phyloP scores from a whole-genome alignment of 345 rosid species.

The Rhizophora apiculata region DNA sequence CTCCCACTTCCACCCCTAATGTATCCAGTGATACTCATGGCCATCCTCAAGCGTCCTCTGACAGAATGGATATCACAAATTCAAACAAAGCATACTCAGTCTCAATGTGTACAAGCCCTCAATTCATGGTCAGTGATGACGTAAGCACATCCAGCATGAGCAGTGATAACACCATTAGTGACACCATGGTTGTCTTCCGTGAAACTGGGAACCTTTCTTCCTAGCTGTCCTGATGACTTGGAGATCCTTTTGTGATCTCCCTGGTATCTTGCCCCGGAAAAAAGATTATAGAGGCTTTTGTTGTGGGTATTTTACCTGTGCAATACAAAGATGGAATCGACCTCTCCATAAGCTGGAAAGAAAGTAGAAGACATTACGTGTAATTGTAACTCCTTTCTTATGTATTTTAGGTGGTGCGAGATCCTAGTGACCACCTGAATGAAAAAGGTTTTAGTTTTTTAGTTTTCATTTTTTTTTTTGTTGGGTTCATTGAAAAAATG shows the following conservation, averaged over 20 bases:
- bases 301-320: too few relatives aligned
- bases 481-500: too few relatives aligned
- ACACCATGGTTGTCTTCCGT: slow-evolving; percentile 30
- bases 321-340: too few relatives aligned
- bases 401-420: too few relatives aligned
- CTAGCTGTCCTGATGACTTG: slow-evolving; percentile 18
- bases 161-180: slow-evolving; percentile 58
- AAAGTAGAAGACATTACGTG: too few relatives aligned
- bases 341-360: too few relatives aligned
- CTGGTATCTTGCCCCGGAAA: not conserved
- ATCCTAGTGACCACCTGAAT: too few relatives aligned
- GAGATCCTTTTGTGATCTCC: not conserved
- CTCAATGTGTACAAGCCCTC: slow-evolving; percentile 28
- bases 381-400: too few relatives aligned
- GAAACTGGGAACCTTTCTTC: slow-evolving; percentile 28
- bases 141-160: slow-evolving; percentile 36
- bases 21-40: not conserved
- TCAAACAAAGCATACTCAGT: slow-evolving; percentile 33
- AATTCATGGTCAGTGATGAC: slow-evolving; percentile 21
- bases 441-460: too few relatives aligned
- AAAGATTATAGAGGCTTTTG: too few relatives aligned
- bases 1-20: too few relatives aligned
- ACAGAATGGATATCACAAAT: slow-evolving; percentile 9
- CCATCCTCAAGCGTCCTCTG: not conserved
- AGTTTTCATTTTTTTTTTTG: too few relatives aligned